Base-by-base conservation (phyloP, 805 yeast genomes). In the Wickerhamomyces chaumierensis region DNA sequence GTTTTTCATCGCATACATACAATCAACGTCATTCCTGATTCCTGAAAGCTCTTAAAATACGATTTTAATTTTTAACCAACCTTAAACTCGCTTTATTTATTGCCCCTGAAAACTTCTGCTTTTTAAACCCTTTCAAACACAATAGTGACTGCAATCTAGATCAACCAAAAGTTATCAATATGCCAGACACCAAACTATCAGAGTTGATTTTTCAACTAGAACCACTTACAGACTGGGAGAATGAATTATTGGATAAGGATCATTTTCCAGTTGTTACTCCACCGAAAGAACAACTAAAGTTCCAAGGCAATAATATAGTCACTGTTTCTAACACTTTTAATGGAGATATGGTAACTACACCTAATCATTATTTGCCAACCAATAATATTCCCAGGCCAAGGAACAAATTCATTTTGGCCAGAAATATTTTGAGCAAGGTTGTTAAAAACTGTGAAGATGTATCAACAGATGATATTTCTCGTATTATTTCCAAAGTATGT, bases 401-500 rank as follows among this genome's bases (percentile, higher is more conserved):
- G 28, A 49, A 49, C 31, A 41, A 39, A 23, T 49, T 49, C 21
- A 47, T 49, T n/a, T 27, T 49, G 4, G 49, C 51, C 0, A 37
- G 53, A 23, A 33, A 38, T 3, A 38, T 48, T 4, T 20, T 48
- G 31, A 46, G 40, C 34, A 43, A 35, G 29, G 9, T 36, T n/a
- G 39, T 49, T 16, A 38, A 35, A 11, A 5, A 20, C 1, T 16
- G 17, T 7, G 18, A 12, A 5, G 11, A 34, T 2, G 29, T 37
- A 3, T 16, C 35, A 9, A 40, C 36, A 2, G 40, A 43, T 15
- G 44, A 42, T 19, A 33, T 40, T 5, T 48, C 51, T 2, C 32
- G 36, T 19, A 34, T 45, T 3, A 25, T 42, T 4, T 47, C 53
- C 12, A 18, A 39, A 18, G 49, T 45, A 39, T 31, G 51, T 45